phyloP scores from a whole-genome alignment of 2,329 filamentous ascomycete species.

The Colletotrichum abscissum region DNA sequence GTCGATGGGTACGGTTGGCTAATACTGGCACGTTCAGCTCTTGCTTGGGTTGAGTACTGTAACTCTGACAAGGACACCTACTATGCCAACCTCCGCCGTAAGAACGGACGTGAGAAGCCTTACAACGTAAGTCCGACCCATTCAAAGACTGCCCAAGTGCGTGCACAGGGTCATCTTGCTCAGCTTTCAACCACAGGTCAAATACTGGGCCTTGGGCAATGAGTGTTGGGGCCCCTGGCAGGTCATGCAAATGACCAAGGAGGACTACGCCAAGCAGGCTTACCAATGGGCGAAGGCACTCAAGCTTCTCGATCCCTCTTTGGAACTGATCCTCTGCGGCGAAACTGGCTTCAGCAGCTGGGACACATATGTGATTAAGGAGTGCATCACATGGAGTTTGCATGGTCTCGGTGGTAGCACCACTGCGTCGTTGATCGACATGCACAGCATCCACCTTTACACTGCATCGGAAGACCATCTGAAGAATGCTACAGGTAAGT shows the following conservation, averaged over 20 bases:
- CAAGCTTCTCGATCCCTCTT: slow-evolving; percentile 76
- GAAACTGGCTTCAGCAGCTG: slow-evolving; percentile 76
- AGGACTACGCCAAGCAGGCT: slow-evolving; percentile 76
- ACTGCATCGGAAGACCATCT: slow-evolving; percentile 67
- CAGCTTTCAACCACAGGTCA: slow-evolving; percentile 57
- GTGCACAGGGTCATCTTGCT: neutral
- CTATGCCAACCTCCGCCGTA: slow-evolving; percentile 82
- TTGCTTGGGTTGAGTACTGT: slow-evolving; percentile 89
- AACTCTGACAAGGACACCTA: slow-evolving; percentile 82
- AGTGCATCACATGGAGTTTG: slow-evolving; percentile 64
- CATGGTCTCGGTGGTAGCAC: slow-evolving; percentile 47
- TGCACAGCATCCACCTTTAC: slow-evolving; percentile 86
- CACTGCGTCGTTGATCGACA: slow-evolving; percentile 69
- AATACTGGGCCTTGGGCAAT: slow-evolving; percentile 90
- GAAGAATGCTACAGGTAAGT: slow-evolving; percentile 57
- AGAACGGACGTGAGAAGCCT: slow-evolving; percentile 80
- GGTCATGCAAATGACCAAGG: slow-evolving; percentile 75
- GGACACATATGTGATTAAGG: slow-evolving; percentile 79
- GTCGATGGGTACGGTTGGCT: neutral
- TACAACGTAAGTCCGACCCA: slow-evolving; percentile 62
- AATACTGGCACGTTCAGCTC: slow-evolving; percentile 46
- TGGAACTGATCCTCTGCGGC: slow-evolving; percentile 80
- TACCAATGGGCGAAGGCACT: slow-evolving; percentile 79
- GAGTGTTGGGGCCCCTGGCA: slow-evolving; percentile 76
- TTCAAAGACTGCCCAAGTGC: neutral